A percentile compares a stretch with the other conserved stretches of the same genome.
Conservation (phyloP, 1,284 basidiomycete genomes). For the Sphaerobolus stellatus region DNA sequence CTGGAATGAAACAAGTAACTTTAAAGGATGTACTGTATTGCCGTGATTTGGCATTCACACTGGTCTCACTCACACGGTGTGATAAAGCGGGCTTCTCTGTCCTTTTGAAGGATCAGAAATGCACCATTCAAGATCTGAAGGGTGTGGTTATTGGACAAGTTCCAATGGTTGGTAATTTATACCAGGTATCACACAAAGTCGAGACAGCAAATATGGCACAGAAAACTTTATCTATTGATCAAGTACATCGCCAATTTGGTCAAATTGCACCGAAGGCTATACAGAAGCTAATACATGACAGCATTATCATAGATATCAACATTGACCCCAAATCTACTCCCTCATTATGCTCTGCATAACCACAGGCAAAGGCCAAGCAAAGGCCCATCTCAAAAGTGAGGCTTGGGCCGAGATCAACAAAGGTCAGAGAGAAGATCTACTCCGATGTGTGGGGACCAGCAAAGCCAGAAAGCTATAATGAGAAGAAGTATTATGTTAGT, state of each 20-base stretch:
- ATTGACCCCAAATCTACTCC: not conserved
- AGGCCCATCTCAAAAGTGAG: no score
- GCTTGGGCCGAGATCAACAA: no score
- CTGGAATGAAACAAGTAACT: not conserved
- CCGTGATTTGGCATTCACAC: not conserved
- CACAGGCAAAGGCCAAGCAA: no score
- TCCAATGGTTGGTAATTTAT: not conserved
- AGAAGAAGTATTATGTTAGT: slow-evolving; percentile 18
- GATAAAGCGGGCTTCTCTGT: not conserved
- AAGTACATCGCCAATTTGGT: not conserved
- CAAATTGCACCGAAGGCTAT: not conserved
- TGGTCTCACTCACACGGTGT: not conserved
- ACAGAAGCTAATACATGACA: not conserved
- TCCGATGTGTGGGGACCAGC: slow-evolving; percentile 28
- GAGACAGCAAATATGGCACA: not conserved
- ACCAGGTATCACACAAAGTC: not conserved
- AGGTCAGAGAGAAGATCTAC: no score
- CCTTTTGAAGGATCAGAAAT: slow-evolving; percentile 5
- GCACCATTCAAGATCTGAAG: not conserved
- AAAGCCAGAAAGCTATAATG: slow-evolving; percentile 1
- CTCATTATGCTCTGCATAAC: not conserved
- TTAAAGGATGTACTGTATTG: not conserved
- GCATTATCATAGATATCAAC: not conserved
- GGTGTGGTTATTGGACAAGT: not conserved
- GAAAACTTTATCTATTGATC: not conserved